Evolutionary conservation across 2,329 filamentous ascomycete species (phyloP).

Genomic region (Fusarium sp.): DNA sequence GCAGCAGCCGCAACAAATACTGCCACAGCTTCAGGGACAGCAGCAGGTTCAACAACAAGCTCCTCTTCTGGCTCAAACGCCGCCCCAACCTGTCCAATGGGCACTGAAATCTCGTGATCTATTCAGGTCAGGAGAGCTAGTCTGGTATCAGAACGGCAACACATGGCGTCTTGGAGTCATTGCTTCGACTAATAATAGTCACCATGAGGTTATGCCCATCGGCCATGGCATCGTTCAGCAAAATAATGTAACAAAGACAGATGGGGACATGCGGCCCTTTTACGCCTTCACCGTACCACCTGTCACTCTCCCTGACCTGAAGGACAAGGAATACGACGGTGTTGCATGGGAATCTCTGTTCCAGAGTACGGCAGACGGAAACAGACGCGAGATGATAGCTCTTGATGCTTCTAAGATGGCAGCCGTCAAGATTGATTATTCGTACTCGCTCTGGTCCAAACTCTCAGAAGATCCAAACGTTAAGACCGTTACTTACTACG

Average conservation of each 20-base stretch:
- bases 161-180: constrained; percentile 63
- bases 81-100: constrained; percentile 45
- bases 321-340: constrained; percentile 54
- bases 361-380: constrained; percentile 47
- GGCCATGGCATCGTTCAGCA: constrained; percentile 53
- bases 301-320: constrained; percentile 53
- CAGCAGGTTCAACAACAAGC: constrained; percentile 36
- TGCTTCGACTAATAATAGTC: constrained; percentile 44
- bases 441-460: constrained; percentile 60
- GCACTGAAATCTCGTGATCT: constrained; percentile 50
- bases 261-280: constrained; percentile 60
- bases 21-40: constrained; percentile 20
- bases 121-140: constrained; percentile 61
- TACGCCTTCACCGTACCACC: constrained; percentile 63
- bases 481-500: constrained; percentile 55
- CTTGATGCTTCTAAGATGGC: constrained; percentile 65
- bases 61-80: constrained; percentile 31
- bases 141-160: constrained; percentile 61
- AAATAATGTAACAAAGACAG: constrained; percentile 52
- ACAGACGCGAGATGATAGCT: constrained; percentile 55
- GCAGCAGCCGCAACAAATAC: constrained; percentile 20
- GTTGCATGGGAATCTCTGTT: constrained; percentile 57
- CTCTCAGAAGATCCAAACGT: constrained; percentile 46
- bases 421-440: constrained; percentile 60
- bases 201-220: constrained; percentile 55